These are phyloP conservation scores for Brassica hybrid DNA, from an alignment of 441 rosid species.

Conservation along the genomic window DNA sequence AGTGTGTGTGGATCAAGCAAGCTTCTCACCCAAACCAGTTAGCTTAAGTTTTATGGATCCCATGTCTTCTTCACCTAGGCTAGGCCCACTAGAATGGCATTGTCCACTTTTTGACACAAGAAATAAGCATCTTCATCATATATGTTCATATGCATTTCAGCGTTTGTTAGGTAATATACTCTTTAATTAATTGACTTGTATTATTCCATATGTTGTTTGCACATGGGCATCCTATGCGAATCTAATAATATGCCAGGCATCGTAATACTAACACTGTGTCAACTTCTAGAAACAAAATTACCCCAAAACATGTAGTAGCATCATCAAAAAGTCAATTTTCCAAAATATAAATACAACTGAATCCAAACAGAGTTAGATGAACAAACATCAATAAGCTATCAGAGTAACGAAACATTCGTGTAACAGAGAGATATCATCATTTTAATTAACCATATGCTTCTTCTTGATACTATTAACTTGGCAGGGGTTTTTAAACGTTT, in stretches of 20 bases:
- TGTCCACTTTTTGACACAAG: background rate
- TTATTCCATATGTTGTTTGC: background rate
- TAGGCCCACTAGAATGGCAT: background rate
- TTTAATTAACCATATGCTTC: background rate
- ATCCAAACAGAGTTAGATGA: background rate
- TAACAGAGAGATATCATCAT: too few species aligned
- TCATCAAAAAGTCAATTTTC: background rate
- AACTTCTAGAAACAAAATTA: background rate
- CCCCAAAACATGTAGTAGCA: background rate
- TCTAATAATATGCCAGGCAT: background rate
- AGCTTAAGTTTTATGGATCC: slow-evolving; percentile 11
- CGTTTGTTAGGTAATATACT: background rate
- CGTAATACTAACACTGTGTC: background rate
- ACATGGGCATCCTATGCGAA: slow-evolving; percentile 20
- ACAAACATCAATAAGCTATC: slow-evolving; percentile 10
- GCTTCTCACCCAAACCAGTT: background rate
- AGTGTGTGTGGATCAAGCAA: background rate
- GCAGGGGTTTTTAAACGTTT: background rate
- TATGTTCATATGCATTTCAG: background rate
- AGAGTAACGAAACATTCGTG: too few species aligned
- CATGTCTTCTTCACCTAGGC: background rate
- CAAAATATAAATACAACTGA: background rate
- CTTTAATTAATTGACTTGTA: background rate
- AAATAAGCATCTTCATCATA: background rate
- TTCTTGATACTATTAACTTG: background rate